Conservation (phyloP, 768 basidiomycete genomes). For the Astraeus odoratus region DNA sequence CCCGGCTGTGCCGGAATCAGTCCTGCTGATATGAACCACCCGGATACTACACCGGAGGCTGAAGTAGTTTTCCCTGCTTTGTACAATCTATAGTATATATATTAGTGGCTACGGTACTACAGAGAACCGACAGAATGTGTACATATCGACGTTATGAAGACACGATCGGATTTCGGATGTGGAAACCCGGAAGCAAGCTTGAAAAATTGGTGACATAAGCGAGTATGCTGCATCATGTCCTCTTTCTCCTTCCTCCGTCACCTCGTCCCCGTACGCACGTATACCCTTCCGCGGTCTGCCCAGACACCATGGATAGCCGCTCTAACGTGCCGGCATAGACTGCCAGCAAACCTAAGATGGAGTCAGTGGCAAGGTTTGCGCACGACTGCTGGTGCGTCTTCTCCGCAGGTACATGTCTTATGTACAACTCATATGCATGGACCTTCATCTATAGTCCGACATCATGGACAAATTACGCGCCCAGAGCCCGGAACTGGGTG, state of each 20-base stretch:
- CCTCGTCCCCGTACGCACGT: background rate
- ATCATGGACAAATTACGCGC: slow-evolving; percentile 51
- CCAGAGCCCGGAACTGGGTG: slow-evolving; percentile 69
- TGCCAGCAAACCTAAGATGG: background rate
- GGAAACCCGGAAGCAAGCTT: no score
- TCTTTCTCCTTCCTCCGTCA: background rate
- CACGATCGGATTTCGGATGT: no score
- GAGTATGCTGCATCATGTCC: background rate
- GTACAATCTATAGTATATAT: no score
- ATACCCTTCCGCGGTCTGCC: background rate
- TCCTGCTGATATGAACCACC: no score
- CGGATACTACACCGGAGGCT: no score
- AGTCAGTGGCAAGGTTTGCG: background rate
- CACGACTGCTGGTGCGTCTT: background rate
- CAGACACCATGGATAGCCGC: background rate
- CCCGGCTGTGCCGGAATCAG: no score
- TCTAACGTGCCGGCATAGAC: background rate
- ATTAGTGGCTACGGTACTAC: no score
- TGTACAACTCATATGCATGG: background rate
- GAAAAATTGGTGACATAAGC: background rate
- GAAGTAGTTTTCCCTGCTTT: no score
- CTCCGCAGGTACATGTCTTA: background rate
- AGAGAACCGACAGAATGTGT: no score
- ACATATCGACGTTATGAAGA: no score
- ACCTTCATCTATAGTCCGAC: slow-evolving; percentile 9